Percentiles rank a stretch among this genome's conserved stretches.
Conservation (phyloP, 31 red algal genomes). For the Asparagopsis taxiformis region DNA sequence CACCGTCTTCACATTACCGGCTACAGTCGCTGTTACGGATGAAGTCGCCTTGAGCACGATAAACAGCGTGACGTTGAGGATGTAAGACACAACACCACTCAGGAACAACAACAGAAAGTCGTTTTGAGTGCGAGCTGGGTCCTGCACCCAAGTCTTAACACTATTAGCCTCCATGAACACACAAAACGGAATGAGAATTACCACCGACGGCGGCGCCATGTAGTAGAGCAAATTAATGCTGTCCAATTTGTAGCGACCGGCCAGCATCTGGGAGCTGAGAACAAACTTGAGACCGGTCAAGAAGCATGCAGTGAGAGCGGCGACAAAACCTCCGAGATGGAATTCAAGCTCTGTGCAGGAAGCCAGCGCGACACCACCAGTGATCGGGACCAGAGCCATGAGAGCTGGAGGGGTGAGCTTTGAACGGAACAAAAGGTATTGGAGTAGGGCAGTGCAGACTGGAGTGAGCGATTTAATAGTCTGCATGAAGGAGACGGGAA, state of each 20-base stretch:
- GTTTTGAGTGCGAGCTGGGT: conserved; percentile 28
- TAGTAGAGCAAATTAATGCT: conserved; percentile 77
- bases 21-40: conserved; percentile 84
- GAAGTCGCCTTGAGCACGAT: conserved; percentile 83
- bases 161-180: conserved; percentile 41
- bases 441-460: conserved; percentile 69
- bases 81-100: conserved; percentile 70
- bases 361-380: conserved; percentile 79
- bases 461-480: conserved; percentile 84
- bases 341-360: conserved; percentile 85
- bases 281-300: conserved; percentile 87
- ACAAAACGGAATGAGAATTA: conserved; percentile 59
- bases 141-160: conserved; percentile 32
- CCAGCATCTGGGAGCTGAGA: conserved; percentile 76
- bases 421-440: conserved; percentile 72
- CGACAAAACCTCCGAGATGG: conserved; percentile 80
- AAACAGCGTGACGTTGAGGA: conserved; percentile 84
- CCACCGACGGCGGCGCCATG: conserved; percentile 79
- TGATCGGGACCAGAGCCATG: conserved; percentile 86
- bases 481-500: conserved; percentile 94
- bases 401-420: conserved; percentile 58
- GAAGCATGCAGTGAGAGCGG: conserved; percentile 84
- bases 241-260: conserved; percentile 78
- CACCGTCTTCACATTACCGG: conserved; percentile 89
- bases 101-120: conserved; percentile 61